Conservation (phyloP, 306 rosid genomes). For the Adenanthera pavonina region DNA sequence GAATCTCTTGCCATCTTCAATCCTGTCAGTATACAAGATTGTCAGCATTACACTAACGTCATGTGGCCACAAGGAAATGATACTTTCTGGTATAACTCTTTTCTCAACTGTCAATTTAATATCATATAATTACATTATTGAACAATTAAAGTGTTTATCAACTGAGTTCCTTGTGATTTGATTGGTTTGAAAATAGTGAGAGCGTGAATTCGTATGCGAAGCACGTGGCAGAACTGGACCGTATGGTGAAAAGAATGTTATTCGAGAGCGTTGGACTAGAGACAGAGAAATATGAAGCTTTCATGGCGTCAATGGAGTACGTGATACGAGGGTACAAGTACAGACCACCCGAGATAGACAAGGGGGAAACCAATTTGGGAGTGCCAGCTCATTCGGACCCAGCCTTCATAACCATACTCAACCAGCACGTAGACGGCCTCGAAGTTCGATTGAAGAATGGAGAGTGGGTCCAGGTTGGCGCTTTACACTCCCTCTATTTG, state of each 20-base stretch:
- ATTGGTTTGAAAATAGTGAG: not conserved
- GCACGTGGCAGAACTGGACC: slow-evolving; percentile 23
- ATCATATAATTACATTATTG: no score
- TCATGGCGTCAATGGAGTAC: slow-evolving; percentile 35
- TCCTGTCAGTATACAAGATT: slow-evolving; percentile 15
- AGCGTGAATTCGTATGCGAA: slow-evolving; percentile 34
- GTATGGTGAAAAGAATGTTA: slow-evolving; percentile 33
- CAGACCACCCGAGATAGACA: slow-evolving; percentile 8
- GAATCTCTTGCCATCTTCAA: slow-evolving; percentile 36
- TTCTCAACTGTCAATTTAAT: no score
- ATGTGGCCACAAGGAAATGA: slow-evolving; percentile 44
- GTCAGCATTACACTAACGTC: slow-evolving; percentile 12
- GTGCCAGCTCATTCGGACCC: slow-evolving; percentile 38
- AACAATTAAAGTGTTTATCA: no score
- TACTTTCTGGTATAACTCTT: slow-evolving; percentile 31
- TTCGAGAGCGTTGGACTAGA: slow-evolving; percentile 40
- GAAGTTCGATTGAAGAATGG: slow-evolving; percentile 30
- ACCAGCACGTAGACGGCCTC: slow-evolving; percentile 36
- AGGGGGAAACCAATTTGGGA: slow-evolving; percentile 37
- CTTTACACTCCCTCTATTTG: slow-evolving; percentile 31
- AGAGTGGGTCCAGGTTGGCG: slow-evolving; percentile 36
- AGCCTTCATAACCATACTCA: slow-evolving; percentile 34
- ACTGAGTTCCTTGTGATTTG: no score
- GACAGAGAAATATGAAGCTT: slow-evolving; percentile 11
- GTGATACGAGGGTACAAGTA: slow-evolving; percentile 35